These are phyloP conservation scores for Pseudonectria foliicola DNA, from an alignment of 2,329 filamentous ascomycete species.

Conservation along the genomic window DNA sequence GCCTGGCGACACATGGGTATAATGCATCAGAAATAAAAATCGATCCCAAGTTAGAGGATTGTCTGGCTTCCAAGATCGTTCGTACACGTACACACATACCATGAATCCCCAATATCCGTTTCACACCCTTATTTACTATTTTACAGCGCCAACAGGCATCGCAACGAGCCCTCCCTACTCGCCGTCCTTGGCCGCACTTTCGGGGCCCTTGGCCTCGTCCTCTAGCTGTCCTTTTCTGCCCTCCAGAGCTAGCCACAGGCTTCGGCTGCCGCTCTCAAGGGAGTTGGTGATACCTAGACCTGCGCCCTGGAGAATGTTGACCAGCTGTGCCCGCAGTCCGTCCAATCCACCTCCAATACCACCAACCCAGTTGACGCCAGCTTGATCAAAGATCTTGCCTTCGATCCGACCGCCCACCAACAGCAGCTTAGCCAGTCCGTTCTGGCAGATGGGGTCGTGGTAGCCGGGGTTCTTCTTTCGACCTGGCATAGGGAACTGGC, in stretches of 20 bases:
- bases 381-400: slow-evolving; percentile 72
- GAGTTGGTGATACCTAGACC: slow-evolving; percentile 69
- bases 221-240: slow-evolving; percentile 74
- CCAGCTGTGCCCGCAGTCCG: slow-evolving; percentile 72
- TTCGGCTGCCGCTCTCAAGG: slow-evolving; percentile 75
- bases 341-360: slow-evolving; percentile 76
- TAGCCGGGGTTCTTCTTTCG: slow-evolving; percentile 72
- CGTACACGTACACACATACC: slow-evolving; percentile 21
- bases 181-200: slow-evolving; percentile 11
- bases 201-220: slow-evolving; percentile 34
- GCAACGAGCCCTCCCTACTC: slow-evolving; percentile 3
- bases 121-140: neutral
- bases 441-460: slow-evolving; percentile 72
- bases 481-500: slow-evolving; percentile 70
- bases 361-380: slow-evolving; percentile 58
- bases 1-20: no score
- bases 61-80: slow-evolving; percentile 10
- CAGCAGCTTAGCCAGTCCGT: slow-evolving; percentile 77
- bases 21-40: no score
- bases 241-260: slow-evolving; percentile 83
- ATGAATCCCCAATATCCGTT: slow-evolving; percentile 1
- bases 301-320: slow-evolving; percentile 71
- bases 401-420: slow-evolving; percentile 83
- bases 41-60: no score
- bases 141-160: slow-evolving; percentile 2